Evolutionary conservation across 495 filamentous ascomycete genomes (phyloP), one percentile per base, ranked within the genome.

Genomic region (Daldinia decipiens): DNA sequence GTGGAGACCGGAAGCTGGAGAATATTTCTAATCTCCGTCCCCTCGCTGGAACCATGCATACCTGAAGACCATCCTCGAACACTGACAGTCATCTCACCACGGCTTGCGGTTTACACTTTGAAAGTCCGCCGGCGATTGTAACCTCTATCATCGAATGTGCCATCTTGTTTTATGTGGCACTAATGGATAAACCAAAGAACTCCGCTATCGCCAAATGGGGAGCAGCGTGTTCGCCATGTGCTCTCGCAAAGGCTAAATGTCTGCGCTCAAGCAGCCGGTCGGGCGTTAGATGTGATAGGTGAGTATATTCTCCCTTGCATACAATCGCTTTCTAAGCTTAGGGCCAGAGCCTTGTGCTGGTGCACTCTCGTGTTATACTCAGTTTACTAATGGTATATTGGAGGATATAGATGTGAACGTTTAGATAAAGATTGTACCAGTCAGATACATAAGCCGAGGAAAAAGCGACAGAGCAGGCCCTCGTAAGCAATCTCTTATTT

Each of bases 191-290:
- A 43, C 53, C 61, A 11, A 70, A 70, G 38, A 66, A 45, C 29
- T 54, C 59, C 21, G 13, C 40, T 34, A 74, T 71, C 12, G 75
- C 78, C 17, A 80, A 73, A 75, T 80, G 78, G 78, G 78, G 78
- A 9, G 78, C 77, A 12, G 78, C 78, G 13, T 80, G 77, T 45
- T 75, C 77, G 8, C 68, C 77, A 4, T 80, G 78, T 71, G 78
- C 78, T 29, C 62, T 75, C 1, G 77, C 78, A 39, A 80, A 80
- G 62, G 74, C 77, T 1, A 76, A 76, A 47, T 80, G 78, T 27
- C 43, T 78, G 27, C 75, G 72, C 2, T 70, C 73, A 19, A 68
- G 52, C 34, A 59, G 65, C 4, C 13, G 15, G 31, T 21, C 56
- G 8, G 58, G 68, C 13, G 11, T 68, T 13, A 75, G 69, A 59